Base-by-base conservation (phyloP, 768 basidiomycete genomes). In the Termitomyces sp. region DNA sequence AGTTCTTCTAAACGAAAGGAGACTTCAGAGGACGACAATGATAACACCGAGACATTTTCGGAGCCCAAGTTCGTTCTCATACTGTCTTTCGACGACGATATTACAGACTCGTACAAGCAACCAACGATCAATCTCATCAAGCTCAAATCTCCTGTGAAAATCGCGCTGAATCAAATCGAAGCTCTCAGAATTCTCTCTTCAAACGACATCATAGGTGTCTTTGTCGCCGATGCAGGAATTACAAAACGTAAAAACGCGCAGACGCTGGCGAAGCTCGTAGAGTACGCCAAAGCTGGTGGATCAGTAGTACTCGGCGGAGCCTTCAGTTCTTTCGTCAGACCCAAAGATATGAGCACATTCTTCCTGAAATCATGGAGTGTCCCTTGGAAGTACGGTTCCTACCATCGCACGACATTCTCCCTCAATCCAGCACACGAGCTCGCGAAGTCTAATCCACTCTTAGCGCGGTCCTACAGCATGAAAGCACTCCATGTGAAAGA, bases 221-320 rank as follows among this genome's bases (percentile, higher is more conserved):
- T 78, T 31, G 65, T 75, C 28, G 69, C 69, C 0, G 77, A 81
- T 57, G 64, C 70, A 12, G 73, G 64, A 9, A 70, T 79, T 36
- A 42, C 65, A 8, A 54, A 65, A 7, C 59, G 51, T 9, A 64
- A 68, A 50, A 60, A 70, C 29, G 46, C 57, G 8, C 42, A 51
- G 0, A 57, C 73, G 1, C 61, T 73, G 18, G 46, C 60, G 6
- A 66, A 71, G 41, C 66, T 79, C 20, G 72, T 76, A 45, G 64
- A 69, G n/a, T 79, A 72, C 55, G 66, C 65, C 22, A 73, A 70
- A 54, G 55, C 54, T 4, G 77, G 78, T 10, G 77, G 79, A 10
- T 64, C 65, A n/a, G 70, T 72, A 31, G 68, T 76, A 5, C 51
- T 77, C 36, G 74, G 71, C 0, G 71, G 72, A 29, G 59, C 65